A percentile compares a stretch with the other conserved stretches of the same genome.
Conservation (phyloP, 805 yeast species). For the Lipomyces starkeyi region DNA sequence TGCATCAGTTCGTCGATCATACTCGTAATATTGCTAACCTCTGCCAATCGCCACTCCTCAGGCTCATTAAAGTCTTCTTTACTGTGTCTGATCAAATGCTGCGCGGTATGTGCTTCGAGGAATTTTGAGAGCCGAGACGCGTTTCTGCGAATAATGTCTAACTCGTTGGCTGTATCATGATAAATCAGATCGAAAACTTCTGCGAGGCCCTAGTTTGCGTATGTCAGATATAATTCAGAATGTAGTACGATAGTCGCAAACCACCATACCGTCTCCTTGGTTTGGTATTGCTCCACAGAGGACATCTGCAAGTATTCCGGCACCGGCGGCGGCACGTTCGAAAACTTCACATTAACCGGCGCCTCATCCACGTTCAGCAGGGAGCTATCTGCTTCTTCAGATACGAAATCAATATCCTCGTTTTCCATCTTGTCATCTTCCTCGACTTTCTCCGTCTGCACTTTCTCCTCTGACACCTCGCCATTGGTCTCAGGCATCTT, state of each 20-base stretch:
- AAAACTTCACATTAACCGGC: neutral
- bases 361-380: constrained; percentile 1
- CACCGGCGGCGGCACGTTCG: constrained; percentile 10
- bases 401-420: constrained; percentile 4
- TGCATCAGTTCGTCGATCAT: constrained; percentile 16
- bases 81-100: neutral
- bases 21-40: constrained; percentile 3
- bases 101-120: neutral
- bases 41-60: constrained; percentile 20
- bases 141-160: constrained; percentile 15
- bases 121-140: neutral
- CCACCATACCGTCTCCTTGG: neutral
- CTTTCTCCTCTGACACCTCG: constrained; percentile 1
- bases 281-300: neutral
- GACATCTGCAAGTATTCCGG: constrained; percentile 21
- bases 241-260: neutral
- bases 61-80: constrained; percentile 2
- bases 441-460: constrained; percentile 8
- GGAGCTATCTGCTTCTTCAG: neutral
- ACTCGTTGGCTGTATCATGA: constrained; percentile 11
- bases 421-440: constrained; percentile 7
- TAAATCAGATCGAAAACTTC: constrained; percentile 19
- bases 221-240: neutral
- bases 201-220: constrained; percentile 10
- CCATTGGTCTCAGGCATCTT: neutral